Evolutionary conservation across 2,329 filamentous ascomycete species (phyloP), one percentile per base, ranked within the genome.

Genomic region (Zopfia rhizophila): DNA sequence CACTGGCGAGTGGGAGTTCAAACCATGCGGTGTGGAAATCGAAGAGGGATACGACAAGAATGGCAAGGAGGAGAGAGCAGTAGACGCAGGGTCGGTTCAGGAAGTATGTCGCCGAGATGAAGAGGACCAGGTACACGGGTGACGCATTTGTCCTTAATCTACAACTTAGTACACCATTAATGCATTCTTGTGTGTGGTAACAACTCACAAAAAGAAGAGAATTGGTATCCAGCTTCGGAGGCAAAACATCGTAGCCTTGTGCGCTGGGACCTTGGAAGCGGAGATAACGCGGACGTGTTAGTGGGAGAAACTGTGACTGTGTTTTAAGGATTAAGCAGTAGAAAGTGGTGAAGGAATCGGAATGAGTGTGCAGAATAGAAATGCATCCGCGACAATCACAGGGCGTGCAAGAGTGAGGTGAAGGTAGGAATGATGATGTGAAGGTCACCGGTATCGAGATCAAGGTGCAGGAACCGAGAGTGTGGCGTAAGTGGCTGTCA

Each of bases 41-140:
- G 79, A 97, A 94, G 77, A 97, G 94, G 70, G 91, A 95, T 58
- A 92, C 83, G 78, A 97, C 96, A 60, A 99, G 90, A 61, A 97
- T 91, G 56, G 96, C 83, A 36, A 99, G 90, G 41, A 99, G 88
- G 52, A 97, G 86, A 51, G 91, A 96, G 83, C 94, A 99, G 82
- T 99, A 99, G 61, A 96, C 88, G 78, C 94, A 99, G 41, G 94
- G 94, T 43, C 93, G 87, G 76, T 97, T 96, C 63, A 99, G 86
- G 75, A 96, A 90, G 80, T 96, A 97, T 56, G 92, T 96, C 72
- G 92, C 91, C 56, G 91, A 82, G 77, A 99, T 72, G 68, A 79
- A 79, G 66, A 78, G 72, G 51, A 78, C 58, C 51, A 78, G 72
- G 63, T 79, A 80, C 53, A 79, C 68, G 8, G 77, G 77, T 4